Evolutionary conservation across 2,329 filamentous ascomycete genomes (phyloP).

Genomic region (Salinomyces thailandicus): DNA sequence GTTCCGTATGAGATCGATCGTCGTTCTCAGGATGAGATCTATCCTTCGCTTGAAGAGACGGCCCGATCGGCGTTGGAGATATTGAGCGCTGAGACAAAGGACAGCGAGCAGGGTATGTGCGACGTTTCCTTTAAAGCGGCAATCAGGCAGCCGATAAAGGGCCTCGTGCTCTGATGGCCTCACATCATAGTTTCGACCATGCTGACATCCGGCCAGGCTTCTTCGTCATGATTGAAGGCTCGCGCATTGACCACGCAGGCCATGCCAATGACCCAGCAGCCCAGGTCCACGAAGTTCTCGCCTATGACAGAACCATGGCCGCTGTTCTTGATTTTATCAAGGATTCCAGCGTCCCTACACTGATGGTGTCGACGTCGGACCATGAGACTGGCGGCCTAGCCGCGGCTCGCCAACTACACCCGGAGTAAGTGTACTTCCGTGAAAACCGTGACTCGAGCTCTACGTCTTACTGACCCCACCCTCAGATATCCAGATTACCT

Average conservation of each 20-base stretch:
- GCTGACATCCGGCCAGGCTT: no score
- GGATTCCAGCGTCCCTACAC: slow-evolving; percentile 58
- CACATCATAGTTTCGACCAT: no score
- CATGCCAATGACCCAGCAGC: slow-evolving; percentile 47
- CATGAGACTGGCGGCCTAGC: slow-evolving; percentile 91
- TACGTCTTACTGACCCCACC: background rate
- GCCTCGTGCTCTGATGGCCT: no score
- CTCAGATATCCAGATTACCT: slow-evolving; percentile 53
- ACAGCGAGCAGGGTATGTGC: slow-evolving; percentile 62
- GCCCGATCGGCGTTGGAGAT: slow-evolving; percentile 68
- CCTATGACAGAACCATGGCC: slow-evolving; percentile 80
- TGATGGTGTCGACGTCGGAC: slow-evolving; percentile 84
- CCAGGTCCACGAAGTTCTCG: slow-evolving; percentile 73
- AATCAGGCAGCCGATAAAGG: no score
- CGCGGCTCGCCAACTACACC: slow-evolving; percentile 60
- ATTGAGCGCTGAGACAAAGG: slow-evolving; percentile 67
- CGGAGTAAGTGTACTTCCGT: slow-evolving; percentile 16
- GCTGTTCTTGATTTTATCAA: slow-evolving; percentile 77
- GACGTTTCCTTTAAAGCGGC: no score
- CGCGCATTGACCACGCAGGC: slow-evolving; percentile 89
- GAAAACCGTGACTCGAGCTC: no score
- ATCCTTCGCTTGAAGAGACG: slow-evolving; percentile 90
- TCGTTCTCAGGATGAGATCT: slow-evolving; percentile 62
- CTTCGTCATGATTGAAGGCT: slow-evolving; percentile 98
- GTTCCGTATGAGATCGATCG: slow-evolving; percentile 93